Evolutionary conservation across 768 basidiomycete species (phyloP), one percentile per base, ranked within the genome.

Genomic region (Pleurotus ostreatus): DNA sequence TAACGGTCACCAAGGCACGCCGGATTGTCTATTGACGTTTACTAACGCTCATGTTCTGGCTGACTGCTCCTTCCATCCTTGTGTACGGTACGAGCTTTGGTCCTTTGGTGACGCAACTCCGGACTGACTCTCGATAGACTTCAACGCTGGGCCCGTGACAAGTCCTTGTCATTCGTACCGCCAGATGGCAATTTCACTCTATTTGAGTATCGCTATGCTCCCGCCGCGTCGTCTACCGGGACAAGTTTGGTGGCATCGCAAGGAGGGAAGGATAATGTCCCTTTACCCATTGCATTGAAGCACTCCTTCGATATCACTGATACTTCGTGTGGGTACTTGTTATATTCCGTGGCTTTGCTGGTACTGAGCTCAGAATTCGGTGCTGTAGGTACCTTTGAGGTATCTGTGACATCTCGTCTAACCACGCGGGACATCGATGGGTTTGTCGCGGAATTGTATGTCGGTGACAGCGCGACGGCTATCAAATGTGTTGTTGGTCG

Each of bases 11-110:
- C 45, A 67, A 87, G 94, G 94, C 45, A 94, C 87, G 44, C 95
- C 95, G n/a, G 95, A 97, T 64, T 78, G 95, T 53, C 74, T 85
- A 1, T 68, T 96, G 56, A 83, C 80, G 12, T 90, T 96, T 66
- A 77, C 82, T 5, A 93, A 92, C 66, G 79, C 90, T 1, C 82
- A 82, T 62, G 79, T 83, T 26, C 73, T 94, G 63, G 76, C 75
- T 1, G 91, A 95, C 62, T 89, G 87, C 59, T 83, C 90, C 1
- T 96, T 98, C 69, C 96, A 98, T 68, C 85, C 94, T 26, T 97
- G 94, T 67, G 86, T 98, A 55, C 81, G 95, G 92, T 92, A 68
- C 57, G 82, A 67, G 9, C 39, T 2, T 20, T 55, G 15, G 46
- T 45, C 18, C 26, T 4, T 34, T 38, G 38, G 46, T 18, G 49